These are phyloP conservation scores for Cutaneotrichosporon cavernicola DNA, from an alignment of 1,284 basidiomycete species.

Conservation along the genomic window DNA sequence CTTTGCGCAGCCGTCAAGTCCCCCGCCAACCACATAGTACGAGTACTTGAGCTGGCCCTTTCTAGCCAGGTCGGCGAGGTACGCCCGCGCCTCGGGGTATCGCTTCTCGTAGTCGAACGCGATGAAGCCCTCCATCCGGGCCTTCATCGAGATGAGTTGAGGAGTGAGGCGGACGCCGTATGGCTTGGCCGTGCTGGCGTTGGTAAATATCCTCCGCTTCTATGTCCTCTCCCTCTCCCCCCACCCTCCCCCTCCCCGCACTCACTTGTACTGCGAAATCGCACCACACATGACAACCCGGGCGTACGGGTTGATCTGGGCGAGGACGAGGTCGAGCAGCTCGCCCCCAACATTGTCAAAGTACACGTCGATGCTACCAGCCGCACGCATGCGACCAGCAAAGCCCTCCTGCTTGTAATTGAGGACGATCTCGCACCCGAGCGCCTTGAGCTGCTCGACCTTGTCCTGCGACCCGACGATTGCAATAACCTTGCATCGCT, in stretches of 20 bases:
- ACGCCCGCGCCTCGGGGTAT: slow-evolving; percentile 50
- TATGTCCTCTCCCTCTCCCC: too few relatives aligned
- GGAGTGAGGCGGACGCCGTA: slow-evolving; percentile 53
- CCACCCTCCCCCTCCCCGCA: background rate
- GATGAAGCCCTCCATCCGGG: slow-evolving; percentile 59
- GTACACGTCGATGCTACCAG: slow-evolving; percentile 68
- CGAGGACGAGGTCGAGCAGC: slow-evolving; percentile 69
- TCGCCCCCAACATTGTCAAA: slow-evolving; percentile 83
- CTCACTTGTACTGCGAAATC: slow-evolving; percentile 57
- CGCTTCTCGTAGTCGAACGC: slow-evolving; percentile 61
- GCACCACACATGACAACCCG: slow-evolving; percentile 74
- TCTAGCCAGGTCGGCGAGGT: slow-evolving; percentile 59
- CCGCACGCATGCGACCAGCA: slow-evolving; percentile 57
- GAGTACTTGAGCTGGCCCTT: slow-evolving; percentile 75
- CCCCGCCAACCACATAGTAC: slow-evolving; percentile 67
- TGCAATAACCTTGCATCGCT: slow-evolving; percentile 68
- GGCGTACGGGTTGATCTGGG: slow-evolving; percentile 70
- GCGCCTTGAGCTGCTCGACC: slow-evolving; percentile 74
- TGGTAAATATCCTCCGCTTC: too few relatives aligned
- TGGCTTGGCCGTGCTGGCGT: slow-evolving; percentile 26
- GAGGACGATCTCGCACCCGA: slow-evolving; percentile 77
- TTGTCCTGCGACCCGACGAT: slow-evolving; percentile 78
- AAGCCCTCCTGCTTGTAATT: slow-evolving; percentile 84
- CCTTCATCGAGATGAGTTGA: slow-evolving; percentile 70
- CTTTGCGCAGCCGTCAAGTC: slow-evolving; percentile 67